Evolutionary conservation across 495 filamentous ascomycete genomes (phyloP), one percentile per base, ranked within the genome.

Genomic region (Xylaria longipes): DNA sequence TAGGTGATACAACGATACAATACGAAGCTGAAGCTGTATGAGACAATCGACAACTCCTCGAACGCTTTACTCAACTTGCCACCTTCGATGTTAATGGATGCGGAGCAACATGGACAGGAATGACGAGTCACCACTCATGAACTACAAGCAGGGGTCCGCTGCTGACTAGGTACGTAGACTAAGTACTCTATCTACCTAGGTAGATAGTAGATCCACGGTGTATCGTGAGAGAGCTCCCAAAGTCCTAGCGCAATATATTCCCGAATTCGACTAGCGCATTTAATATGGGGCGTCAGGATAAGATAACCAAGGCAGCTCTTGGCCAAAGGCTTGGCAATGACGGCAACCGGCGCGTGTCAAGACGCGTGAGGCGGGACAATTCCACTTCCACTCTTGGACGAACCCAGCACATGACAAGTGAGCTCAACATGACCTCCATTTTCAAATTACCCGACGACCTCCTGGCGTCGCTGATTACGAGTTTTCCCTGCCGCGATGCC

Each of bases 401-500:
- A 54, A 29, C 25, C 11, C 33, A 14, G 5, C 52, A 29, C 25
- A 46, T n/a, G n/a, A 64, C 57, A 25, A 64, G 25, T 4, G 12
- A 50, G n/a, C 58, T 2, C 1, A 27, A 29, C 22, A 68, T 81
- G 74, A 43, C 73, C 17, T 72, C 50, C 37, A 72, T 85, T 31
- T 85, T 86, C 76, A 75, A 83, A 73, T 79, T 87, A 68, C 86
- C 86, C 15, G 85, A 87, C 66, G 86, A 88, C 79, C 50, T 84
- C 77, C 68, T 89, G 69, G 85, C 84, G 68, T 68, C 86, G 70
- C 82, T 93, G 76, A 78, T 76, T 52, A 75, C 79, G 57, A 73
- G 68, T 29, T 87, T 86, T 70, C 90, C 90, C 14, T 92, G 90
- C 73, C 86, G 92, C 71, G 87, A 91, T 33, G 74, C 87, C 29